Evolutionary conservation across 306 rosid species (phyloP), one percentile per base, ranked within the genome.

Genomic region (Cucurbita ficifolia): DNA sequence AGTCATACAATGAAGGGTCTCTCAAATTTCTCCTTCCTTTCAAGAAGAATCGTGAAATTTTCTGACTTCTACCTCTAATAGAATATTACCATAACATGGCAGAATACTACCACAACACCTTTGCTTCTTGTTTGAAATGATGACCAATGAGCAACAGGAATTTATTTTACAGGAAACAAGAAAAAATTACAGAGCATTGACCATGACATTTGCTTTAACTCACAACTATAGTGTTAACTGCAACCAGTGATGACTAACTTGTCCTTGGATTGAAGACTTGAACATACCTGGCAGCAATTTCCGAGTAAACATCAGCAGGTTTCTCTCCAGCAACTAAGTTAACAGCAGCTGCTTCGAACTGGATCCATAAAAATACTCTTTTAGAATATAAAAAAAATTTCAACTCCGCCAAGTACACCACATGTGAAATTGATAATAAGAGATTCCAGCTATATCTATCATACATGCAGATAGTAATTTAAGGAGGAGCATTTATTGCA

Each of bases 301-400:
- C 97, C 29, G 97, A 78, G 84, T 88, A 91, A 49, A 91, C 96
- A 84, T 91, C 96, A 48, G 96, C 86, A 67, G 96, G 96, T 77
- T 88, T 85, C 50, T 82, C 90, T 78, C 88, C 90, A 67, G 88
- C 87, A 49, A 87, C 90, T 67, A 90, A 88, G 82, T 88, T 91
- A 57, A 91, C 97, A 19, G 97, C 97, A 59, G 96, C 96, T 80
- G 96, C 97, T 84, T 91, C 97, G 76, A 86, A 82, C 96, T 90
- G 73, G 65, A 63, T 54, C 67, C 67, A 65, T n/a, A 59, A 76
- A 33, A 76, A 79, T 46, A 77, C 61, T 53, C 74, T 80, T 64
- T 77, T 38, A 73, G 78, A 48, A 40, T 62, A 71, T 33, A 73
- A 54, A 2, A 2, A 29, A 29, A 60, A 75, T 74, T 60, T 73